Evolutionary conservation across 116 monocot genomes (phyloP).

Genomic region (Cymodocea nodosa): DNA sequence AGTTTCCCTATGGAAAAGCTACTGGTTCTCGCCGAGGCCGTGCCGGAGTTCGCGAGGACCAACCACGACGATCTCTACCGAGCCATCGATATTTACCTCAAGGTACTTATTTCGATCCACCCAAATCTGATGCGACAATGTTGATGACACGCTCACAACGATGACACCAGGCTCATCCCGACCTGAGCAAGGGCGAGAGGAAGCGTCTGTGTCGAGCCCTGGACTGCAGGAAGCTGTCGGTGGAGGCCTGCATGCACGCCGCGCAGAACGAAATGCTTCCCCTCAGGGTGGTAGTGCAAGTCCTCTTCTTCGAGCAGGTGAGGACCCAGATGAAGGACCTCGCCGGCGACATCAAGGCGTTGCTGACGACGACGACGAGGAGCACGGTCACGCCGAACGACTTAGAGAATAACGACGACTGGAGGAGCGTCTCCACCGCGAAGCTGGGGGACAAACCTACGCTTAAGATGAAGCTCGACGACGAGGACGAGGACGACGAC

Average conservation of each 20-base stretch:
- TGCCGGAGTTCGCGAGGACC: slow-evolving; percentile 64
- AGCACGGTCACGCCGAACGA: too few species aligned
- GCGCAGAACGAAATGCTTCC: slow-evolving; percentile 80
- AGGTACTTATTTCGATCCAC: slow-evolving; percentile 22
- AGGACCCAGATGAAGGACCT: slow-evolving; percentile 34
- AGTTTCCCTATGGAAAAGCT: slow-evolving; percentile 58
- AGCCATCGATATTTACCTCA: slow-evolving; percentile 61
- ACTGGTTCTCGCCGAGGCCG: slow-evolving; percentile 43
- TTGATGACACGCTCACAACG: not conserved
- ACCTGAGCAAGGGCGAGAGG: slow-evolving; percentile 48
- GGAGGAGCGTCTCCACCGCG: slow-evolving; percentile 29
- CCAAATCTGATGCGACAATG: too few species aligned
- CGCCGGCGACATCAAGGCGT: slow-evolving; percentile 30
- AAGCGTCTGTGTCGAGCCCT: slow-evolving; percentile 52
- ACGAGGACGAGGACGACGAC: slow-evolving; percentile 23
- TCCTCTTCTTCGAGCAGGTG: slow-evolving; percentile 78
- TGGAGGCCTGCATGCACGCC: slow-evolving; percentile 69
- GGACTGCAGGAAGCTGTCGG: slow-evolving; percentile 80
- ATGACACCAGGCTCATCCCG: slow-evolving; percentile 42
- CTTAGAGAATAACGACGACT: slow-evolving; percentile 7
- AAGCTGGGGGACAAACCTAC: slow-evolving; percentile 33
- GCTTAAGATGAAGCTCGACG: slow-evolving; percentile 62
- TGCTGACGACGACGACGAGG: not conserved
- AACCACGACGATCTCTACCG: slow-evolving; percentile 79
- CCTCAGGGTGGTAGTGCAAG: slow-evolving; percentile 69